Conservation (phyloP, 2,329 filamentous ascomycete species). For the Alternaria solani region DNA sequence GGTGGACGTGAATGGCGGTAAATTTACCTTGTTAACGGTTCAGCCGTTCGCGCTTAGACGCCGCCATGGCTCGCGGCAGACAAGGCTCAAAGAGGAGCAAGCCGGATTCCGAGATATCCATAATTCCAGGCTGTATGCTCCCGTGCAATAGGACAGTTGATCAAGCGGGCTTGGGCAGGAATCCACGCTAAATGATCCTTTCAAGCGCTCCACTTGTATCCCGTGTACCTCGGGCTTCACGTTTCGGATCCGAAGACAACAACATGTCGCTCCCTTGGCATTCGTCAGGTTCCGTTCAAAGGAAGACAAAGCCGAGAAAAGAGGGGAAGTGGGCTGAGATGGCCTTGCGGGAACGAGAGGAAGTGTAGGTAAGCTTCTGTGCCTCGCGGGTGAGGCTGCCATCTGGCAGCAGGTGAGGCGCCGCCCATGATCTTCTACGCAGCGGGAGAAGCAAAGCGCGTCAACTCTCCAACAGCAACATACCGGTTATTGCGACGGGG, state of each 20-base stretch:
- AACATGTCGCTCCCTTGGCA: background rate
- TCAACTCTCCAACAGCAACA: background rate
- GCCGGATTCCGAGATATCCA: slow-evolving; percentile 8
- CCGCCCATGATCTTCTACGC: background rate
- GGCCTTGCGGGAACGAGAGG: background rate
- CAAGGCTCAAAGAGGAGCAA: background rate
- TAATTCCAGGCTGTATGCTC: slow-evolving; percentile 13
- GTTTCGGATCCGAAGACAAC: background rate
- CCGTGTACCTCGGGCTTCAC: background rate
- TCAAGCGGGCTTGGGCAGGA: background rate
- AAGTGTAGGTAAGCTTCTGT: slow-evolving; percentile 11
- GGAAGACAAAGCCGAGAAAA: background rate
- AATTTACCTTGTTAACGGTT: slow-evolving; percentile 3
- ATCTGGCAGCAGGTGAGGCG: slow-evolving; percentile 4
- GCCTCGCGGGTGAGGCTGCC: slow-evolving; percentile 16
- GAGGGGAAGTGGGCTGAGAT: background rate
- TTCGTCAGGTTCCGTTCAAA: background rate
- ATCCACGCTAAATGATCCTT: background rate
- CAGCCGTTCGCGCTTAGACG: slow-evolving; percentile 7
- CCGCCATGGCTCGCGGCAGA: slow-evolving; percentile 1
- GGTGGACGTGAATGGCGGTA: slow-evolving; percentile 14
- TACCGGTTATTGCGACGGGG: background rate
- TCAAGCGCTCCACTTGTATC: background rate
- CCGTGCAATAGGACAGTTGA: background rate
- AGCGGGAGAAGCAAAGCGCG: background rate